These are phyloP conservation scores for Solanum hybrid DNA, from an alignment of 305 asterid genomes.

Conservation along the genomic window DNA sequence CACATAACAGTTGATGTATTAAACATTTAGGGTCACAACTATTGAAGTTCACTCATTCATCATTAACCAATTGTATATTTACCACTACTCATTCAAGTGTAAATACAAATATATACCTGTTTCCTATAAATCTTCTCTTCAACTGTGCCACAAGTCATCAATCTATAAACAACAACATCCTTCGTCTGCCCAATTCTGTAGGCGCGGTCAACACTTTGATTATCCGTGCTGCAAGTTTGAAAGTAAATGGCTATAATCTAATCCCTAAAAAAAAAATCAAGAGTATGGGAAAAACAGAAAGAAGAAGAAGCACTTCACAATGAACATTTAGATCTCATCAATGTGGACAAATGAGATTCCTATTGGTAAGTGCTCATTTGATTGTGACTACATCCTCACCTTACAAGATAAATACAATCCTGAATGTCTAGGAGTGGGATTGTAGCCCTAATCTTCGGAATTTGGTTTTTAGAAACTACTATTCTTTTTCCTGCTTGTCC, in stretches of 20 bases:
- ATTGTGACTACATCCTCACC: not conserved
- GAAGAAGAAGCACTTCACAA: not conserved
- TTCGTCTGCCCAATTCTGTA: conserved; percentile 93
- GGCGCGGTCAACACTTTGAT: conserved; percentile 96
- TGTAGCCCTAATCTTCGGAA: not conserved
- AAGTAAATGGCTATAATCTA: not conserved
- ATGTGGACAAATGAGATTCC: not conserved
- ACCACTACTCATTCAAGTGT: not conserved
- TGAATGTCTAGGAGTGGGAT: not conserved
- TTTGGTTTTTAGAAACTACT: not conserved
- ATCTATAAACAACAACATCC: conserved; percentile 84
- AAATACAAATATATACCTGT: conserved; percentile 45
- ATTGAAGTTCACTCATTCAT: not conserved
- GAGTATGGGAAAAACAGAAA: not conserved
- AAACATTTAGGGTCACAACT: not conserved
- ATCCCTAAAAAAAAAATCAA: not conserved
- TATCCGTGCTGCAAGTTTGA: conserved; percentile 68
- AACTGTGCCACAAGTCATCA: conserved; percentile 90
- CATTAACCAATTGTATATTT: not conserved
- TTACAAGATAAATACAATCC: not conserved
- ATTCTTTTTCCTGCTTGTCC: not conserved
- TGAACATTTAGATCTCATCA: not conserved
- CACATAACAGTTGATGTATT: not conserved
- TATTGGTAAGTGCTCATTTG: not conserved
- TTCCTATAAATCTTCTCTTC: conserved; percentile 90